phyloP scores from a whole-genome alignment of 1,284 basidiomycete genomes.

The Ganoderma lucidum region DNA sequence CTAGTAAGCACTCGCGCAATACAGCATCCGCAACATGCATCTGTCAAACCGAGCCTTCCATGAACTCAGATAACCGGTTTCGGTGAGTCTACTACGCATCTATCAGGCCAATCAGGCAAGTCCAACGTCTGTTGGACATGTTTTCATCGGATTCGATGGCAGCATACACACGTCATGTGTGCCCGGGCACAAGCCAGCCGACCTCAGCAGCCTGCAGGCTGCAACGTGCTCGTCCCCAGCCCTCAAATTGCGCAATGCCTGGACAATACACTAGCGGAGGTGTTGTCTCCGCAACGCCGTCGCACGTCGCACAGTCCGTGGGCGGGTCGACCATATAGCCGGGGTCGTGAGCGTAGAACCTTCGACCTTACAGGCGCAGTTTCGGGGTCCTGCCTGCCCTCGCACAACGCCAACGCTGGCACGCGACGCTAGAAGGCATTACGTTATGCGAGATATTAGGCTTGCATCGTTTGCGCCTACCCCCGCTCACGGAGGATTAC shows the following conservation, averaged over 20 bases:
- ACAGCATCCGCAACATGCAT: background rate
- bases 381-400: slow-evolving; percentile 1
- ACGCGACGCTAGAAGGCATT: slow-evolving; percentile 1
- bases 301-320: slow-evolving; percentile 1
- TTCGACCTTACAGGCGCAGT: background rate
- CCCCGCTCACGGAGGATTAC: background rate
- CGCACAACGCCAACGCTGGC: background rate
- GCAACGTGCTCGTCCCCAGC: background rate
- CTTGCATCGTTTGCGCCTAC: background rate
- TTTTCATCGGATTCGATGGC: slow-evolving; percentile 1
- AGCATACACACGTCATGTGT: background rate
- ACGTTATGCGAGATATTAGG: background rate
- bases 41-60: background rate
- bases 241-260: background rate
- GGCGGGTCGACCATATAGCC: background rate
- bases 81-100: background rate
- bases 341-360: background rate
- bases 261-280: background rate
- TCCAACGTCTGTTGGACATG: background rate
- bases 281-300: background rate
- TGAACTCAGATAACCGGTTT: background rate
- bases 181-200: background rate
- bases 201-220: background rate
- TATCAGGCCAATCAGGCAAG: background rate
- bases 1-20: background rate